phyloP scores from a whole-genome alignment of 768 basidiomycete genomes.

The Termitomyces sp. region DNA sequence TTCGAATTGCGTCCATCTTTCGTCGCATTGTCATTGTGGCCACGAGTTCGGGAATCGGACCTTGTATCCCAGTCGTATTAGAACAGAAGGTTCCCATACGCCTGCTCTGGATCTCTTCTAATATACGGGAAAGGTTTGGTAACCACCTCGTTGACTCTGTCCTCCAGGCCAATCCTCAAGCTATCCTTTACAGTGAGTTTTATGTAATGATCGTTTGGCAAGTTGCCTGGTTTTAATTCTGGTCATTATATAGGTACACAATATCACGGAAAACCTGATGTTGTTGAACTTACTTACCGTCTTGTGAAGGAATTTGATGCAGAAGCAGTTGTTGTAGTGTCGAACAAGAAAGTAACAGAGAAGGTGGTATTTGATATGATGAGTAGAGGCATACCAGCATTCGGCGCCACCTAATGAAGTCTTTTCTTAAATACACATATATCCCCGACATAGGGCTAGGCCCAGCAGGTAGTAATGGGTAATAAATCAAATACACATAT shows the following conservation, averaged over 20 bases:
- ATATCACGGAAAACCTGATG: constrained; percentile 43
- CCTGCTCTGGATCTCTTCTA: constrained; percentile 59
- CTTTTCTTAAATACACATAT: no score
- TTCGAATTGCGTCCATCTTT: constrained; percentile 53
- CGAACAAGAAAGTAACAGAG: constrained; percentile 53
- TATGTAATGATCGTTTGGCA: not conserved
- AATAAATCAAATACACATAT: no score
- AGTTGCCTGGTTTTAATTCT: not conserved
- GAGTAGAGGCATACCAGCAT: constrained; percentile 58
- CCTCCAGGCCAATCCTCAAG: constrained; percentile 46
- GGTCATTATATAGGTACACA: constrained; percentile 32
- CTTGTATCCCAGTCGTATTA: constrained; percentile 53
- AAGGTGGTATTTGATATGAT: constrained; percentile 60
- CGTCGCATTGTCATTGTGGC: constrained; percentile 54
- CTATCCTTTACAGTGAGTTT: constrained; percentile 51
- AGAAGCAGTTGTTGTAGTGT: constrained; percentile 55
- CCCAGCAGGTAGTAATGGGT: no score
- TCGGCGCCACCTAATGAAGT: constrained; percentile 61
- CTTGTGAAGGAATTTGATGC: constrained; percentile 46
- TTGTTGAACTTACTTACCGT: constrained; percentile 43
- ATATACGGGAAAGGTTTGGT: constrained; percentile 59
- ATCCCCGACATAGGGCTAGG: no score
- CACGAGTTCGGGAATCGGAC: constrained; percentile 56
- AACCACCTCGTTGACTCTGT: constrained; percentile 55
- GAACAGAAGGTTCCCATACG: constrained; percentile 48